Evolutionary conservation across 768 basidiomycete genomes (phyloP).

Genomic region (Hortiboletus campestris): DNA sequence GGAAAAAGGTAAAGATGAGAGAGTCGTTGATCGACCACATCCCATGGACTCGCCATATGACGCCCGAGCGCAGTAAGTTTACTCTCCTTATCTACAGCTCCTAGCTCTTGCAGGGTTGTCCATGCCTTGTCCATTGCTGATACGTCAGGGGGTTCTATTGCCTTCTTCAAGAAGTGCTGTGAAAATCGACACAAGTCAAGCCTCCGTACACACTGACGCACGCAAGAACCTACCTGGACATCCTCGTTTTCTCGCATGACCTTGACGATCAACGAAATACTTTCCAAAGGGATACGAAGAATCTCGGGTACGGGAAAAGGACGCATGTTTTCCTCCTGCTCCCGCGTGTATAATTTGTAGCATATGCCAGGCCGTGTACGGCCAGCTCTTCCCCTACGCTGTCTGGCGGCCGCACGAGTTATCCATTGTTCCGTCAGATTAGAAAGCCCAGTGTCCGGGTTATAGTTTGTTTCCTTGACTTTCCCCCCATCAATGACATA

Average conservation of each 20-base stretch:
- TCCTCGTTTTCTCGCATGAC: conserved; percentile 74
- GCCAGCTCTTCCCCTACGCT: conserved; percentile 88
- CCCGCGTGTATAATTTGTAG: conserved; percentile 83
- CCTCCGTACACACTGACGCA: not conserved
- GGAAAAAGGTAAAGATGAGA: not conserved
- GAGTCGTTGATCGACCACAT: not conserved
- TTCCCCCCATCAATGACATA: conserved; percentile 84
- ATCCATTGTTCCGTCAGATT: conserved; percentile 78
- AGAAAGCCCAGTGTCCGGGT: conserved; percentile 70
- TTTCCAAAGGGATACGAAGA: conserved; percentile 80
- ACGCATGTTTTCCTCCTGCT: conserved; percentile 65
- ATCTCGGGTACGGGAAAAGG: conserved; percentile 86
- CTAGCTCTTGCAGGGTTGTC: conserved; percentile 68
- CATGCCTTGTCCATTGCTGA: conserved; percentile 77
- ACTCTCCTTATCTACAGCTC: conserved; percentile 65
- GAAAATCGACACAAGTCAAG: not conserved
- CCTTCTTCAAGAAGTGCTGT: conserved; percentile 64
- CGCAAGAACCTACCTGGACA: conserved; percentile 54
- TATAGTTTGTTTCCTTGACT: conserved; percentile 78
- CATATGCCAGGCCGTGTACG: conserved; percentile 80
- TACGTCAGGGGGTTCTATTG: conserved; percentile 81
- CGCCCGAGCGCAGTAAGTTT: conserved; percentile 78
- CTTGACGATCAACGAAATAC: conserved; percentile 78
- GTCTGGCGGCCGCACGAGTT: conserved; percentile 73
- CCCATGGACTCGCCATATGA: conserved; percentile 55